Evolutionary conservation across 164 flowering plant species (phyloP).

Genomic region (Aristolochia fimbriata): DNA sequence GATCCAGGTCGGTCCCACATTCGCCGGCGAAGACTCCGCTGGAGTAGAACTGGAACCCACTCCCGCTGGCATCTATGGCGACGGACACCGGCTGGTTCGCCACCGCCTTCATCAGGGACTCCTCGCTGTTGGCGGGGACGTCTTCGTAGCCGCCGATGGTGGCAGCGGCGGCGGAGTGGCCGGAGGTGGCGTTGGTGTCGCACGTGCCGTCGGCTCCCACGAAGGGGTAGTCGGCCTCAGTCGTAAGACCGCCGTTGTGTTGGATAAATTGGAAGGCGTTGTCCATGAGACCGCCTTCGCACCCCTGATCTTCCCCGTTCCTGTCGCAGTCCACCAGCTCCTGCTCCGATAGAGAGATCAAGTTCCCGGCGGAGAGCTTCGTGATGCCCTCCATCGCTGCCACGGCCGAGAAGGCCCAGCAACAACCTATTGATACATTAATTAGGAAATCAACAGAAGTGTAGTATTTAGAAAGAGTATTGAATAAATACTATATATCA

Average conservation of each 20-base stretch:
- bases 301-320: constrained; percentile 3
- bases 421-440: neutral
- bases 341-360: constrained; percentile 9
- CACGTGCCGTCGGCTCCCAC: constrained; percentile 4
- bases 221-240: constrained; percentile 5
- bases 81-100: constrained; percentile 8
- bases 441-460: too few species aligned
- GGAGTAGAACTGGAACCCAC: constrained; percentile 3
- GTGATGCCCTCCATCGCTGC: constrained; percentile 6
- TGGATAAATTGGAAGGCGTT: constrained; percentile 3
- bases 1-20: constrained; percentile 2
- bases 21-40: constrained; percentile 5
- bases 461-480: too few species aligned
- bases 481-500: too few species aligned
- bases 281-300: constrained; percentile 1
- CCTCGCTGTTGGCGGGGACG: constrained; percentile 4
- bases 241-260: constrained; percentile 1
- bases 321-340: constrained; percentile 10
- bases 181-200: neutral
- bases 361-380: constrained; percentile 1
- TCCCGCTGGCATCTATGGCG: constrained; percentile 1
- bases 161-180: neutral
- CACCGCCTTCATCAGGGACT: constrained; percentile 1
- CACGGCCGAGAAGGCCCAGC: constrained; percentile 11
- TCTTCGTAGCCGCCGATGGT: constrained; percentile 3